phyloP scores from a whole-genome alignment of 352 stramenopile species.

The Globisporangium iwayamae region DNA sequence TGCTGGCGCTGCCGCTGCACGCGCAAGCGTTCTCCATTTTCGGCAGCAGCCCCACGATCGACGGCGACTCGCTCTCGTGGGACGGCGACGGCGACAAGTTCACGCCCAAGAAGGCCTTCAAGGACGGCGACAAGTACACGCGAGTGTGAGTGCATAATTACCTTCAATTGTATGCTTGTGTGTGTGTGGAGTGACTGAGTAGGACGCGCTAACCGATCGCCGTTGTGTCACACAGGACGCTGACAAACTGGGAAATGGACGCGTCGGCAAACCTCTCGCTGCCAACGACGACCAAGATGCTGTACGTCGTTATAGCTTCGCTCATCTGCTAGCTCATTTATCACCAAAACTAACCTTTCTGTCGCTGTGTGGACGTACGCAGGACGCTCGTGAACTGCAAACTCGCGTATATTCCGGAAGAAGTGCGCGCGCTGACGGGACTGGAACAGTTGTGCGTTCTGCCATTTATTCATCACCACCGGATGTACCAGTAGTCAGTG shows the following conservation, averaged over 20 bases:
- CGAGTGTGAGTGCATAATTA: slow-evolving; percentile 31
- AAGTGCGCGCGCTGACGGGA: slow-evolving; percentile 38
- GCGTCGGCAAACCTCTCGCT: slow-evolving; percentile 36
- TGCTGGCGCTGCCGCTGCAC: slow-evolving; percentile 9
- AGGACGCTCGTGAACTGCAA: slow-evolving; percentile 54
- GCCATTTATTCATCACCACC: not conserved
- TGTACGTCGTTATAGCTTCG: slow-evolving; percentile 28
- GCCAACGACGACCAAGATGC: slow-evolving; percentile 40
- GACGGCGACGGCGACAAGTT: slow-evolving; percentile 50
- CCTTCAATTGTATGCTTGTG: not conserved
- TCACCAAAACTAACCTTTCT: not conserved
- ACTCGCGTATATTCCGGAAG: slow-evolving; percentile 31
- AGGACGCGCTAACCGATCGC: not conserved
- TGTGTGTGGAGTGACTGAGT: not conserved
- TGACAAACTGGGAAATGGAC: slow-evolving; percentile 65
- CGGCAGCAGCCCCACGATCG: slow-evolving; percentile 30
- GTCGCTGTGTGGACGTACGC: not conserved
- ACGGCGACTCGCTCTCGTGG: slow-evolving; percentile 51
- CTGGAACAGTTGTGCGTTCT: slow-evolving; percentile 41
- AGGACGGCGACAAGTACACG: slow-evolving; percentile 40
- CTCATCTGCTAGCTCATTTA: not conserved
- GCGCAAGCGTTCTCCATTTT: slow-evolving; percentile 37
- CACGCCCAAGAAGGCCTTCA: slow-evolving; percentile 38
- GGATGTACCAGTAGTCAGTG: not conserved
- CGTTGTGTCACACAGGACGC: slow-evolving; percentile 23